These are phyloP conservation scores for Hirsutella thompsonii DNA, from an alignment of 2,329 filamentous ascomycete genomes.

Conservation along the genomic window DNA sequence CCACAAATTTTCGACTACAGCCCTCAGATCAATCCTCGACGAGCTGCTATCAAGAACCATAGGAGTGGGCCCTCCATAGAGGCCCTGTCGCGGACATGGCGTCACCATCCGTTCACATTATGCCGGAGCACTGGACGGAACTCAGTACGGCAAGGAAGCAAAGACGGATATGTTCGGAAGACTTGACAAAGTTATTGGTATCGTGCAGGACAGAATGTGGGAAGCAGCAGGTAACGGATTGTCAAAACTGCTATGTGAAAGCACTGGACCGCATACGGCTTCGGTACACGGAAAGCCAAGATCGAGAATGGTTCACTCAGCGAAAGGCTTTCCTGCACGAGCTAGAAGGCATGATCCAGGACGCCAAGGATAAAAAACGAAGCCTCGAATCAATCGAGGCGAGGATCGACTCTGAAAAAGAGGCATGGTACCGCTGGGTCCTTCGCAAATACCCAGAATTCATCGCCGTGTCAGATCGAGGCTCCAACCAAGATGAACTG, in stretches of 20 bases:
- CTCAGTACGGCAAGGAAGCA: slow-evolving; percentile 19
- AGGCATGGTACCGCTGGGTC: slow-evolving; percentile 37
- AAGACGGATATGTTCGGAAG: slow-evolving; percentile 22
- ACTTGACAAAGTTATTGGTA: slow-evolving; percentile 27
- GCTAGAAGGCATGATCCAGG: slow-evolving; percentile 34
- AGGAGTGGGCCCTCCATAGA: no score
- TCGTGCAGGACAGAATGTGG: slow-evolving; percentile 29
- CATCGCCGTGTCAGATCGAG: slow-evolving; percentile 17
- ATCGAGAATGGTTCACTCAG: slow-evolving; percentile 38
- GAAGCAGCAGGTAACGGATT: slow-evolving; percentile 29
- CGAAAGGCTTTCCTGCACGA: slow-evolving; percentile 34
- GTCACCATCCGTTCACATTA: slow-evolving; percentile 11
- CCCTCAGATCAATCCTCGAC: no score
- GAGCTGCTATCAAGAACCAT: no score
- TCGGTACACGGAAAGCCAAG: slow-evolving; percentile 20
- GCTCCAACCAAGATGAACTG: slow-evolving; percentile 18
- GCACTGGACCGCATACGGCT: slow-evolving; percentile 31
- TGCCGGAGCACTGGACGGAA: slow-evolving; percentile 27
- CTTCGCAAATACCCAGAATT: slow-evolving; percentile 25
- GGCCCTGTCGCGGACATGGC: slow-evolving; percentile 10
- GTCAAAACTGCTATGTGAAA: slow-evolving; percentile 32
- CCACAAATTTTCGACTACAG: no score
- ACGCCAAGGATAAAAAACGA: slow-evolving; percentile 29
- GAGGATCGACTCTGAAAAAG: slow-evolving; percentile 36
- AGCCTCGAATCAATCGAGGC: slow-evolving; percentile 33